Percentiles rank a stretch among this genome's conserved stretches.
Evolutionary conservation across 2,329 filamentous ascomycete species (phyloP).

Genomic region (Tolypocladium nubicola): DNA sequence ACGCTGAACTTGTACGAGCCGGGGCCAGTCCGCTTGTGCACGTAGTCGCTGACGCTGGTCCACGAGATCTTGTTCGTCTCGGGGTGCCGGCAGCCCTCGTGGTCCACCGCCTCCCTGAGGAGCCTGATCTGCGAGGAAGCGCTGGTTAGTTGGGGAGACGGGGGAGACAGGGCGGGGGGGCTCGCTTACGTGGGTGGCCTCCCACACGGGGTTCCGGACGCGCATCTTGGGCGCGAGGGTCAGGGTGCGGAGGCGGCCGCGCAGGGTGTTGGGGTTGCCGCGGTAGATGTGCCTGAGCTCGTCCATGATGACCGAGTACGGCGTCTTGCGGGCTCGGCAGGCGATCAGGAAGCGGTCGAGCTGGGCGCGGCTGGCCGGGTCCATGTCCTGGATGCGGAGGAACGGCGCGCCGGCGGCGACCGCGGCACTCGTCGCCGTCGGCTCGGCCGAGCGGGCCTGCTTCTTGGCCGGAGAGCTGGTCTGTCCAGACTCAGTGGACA

Average conservation of each 20-base stretch:
- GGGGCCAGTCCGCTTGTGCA: slow-evolving; percentile 28
- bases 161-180: no score
- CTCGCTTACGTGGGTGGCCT: neutral
- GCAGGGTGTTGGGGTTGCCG: slow-evolving; percentile 2
- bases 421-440: no score
- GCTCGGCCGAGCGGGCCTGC: neutral
- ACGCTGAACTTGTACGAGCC: slow-evolving; percentile 50
- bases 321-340: neutral
- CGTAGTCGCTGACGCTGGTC: slow-evolving; percentile 46
- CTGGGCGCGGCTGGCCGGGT: neutral
- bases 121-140: slow-evolving; percentile 19
- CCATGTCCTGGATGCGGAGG: slow-evolving; percentile 2
- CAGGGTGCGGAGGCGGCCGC: neutral
- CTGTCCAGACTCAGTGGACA: no score
- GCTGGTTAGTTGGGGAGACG: neutral
- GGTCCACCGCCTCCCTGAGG: slow-evolving; percentile 31
- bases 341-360: slow-evolving; percentile 1
- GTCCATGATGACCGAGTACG: slow-evolving; percentile 1
- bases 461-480: neutral
- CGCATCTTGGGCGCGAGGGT: neutral
- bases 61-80: slow-evolving; percentile 35
- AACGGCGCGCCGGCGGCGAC: neutral
- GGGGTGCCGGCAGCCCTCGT: slow-evolving; percentile 20
- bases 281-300: neutral
- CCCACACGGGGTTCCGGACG: slow-evolving; percentile 3